Evolutionary conservation across 2,329 filamentous ascomycete species (phyloP), one percentile per base, ranked within the genome.

Genomic region (Cladorrhinum sp.): DNA sequence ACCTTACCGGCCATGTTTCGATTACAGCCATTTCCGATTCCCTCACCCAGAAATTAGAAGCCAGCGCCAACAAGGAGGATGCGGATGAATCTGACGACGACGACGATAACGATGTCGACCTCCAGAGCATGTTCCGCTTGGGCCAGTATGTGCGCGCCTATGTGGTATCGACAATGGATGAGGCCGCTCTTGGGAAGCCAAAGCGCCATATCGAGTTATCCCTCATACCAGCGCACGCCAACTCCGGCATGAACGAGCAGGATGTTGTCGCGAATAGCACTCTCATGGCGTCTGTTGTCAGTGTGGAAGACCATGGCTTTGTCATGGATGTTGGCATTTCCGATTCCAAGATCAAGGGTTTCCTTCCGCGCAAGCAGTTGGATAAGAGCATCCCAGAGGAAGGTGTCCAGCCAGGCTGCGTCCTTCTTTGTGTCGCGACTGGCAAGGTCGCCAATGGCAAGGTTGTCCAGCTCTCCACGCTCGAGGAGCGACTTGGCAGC

Each of bases 281-380:
- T 51, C 79, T 98, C 20, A 96, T 98, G 82, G 94, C 92, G 1
- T 89, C 92, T 0, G 88, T 99, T 24, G 77, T 84, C 55, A 99
- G 94, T 74, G 89, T 96, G n/a, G 94, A 99, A 75, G 96, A 99
- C 69, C 93, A 96, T 71, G 95, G 95, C 64, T 83, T 95, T 61
- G 85, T 98, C 59, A 96, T 99, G 92, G 92, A 97, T 68, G 77
- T 98, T 39, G 92, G 92, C 18, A 79, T 98, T 6, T 80, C 86
- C 36, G 85, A 86, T 57, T 77, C 82, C 30, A 82, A 85, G 39
- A 73, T 93, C 57, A 88, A 87, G 65, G 95, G 91, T 2, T 99
- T 99, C 76, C 81, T 99, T 71, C 85, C 92, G 4, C 90, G 89
- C 63, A 92, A 89, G 71, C 92, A 97, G 72, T 78, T 97, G 18